Conservation (phyloP, 192 early-diverging fungal genomes). For the Chytriomyces sp. region DNA sequence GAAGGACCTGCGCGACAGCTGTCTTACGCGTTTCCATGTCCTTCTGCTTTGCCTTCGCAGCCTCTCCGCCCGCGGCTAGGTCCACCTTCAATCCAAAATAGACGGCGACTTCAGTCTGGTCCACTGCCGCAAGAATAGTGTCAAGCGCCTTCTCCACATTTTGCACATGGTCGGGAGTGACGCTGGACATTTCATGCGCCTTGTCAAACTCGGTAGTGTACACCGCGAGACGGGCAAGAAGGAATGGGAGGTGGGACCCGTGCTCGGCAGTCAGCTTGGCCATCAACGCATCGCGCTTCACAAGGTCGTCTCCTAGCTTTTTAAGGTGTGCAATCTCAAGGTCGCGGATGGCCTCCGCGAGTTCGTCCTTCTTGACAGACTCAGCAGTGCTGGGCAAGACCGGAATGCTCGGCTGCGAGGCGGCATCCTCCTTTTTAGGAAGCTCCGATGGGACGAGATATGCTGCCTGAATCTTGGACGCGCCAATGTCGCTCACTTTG, state of each 20-base stretch:
- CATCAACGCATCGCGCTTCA: slow-evolving; percentile 58
- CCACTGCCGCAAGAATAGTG: slow-evolving; percentile 56
- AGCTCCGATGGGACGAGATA: slow-evolving; percentile 54
- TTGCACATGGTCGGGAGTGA: slow-evolving; percentile 22
- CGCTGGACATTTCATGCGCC: slow-evolving; percentile 30
- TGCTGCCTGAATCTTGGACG: slow-evolving; percentile 29
- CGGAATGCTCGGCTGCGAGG: slow-evolving; percentile 11
- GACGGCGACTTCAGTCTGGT: slow-evolving; percentile 62
- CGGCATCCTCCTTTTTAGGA: slow-evolving; percentile 49
- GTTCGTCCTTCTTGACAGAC: slow-evolving; percentile 29
- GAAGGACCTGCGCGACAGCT: slow-evolving; percentile 64
- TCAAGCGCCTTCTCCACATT: slow-evolving; percentile 57
- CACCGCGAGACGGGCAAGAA: slow-evolving; percentile 57
- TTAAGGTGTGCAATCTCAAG: slow-evolving; percentile 78
- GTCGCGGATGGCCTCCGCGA: slow-evolving; percentile 73
- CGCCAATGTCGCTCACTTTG: slow-evolving; percentile 19
- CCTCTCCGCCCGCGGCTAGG: slow-evolving; percentile 45
- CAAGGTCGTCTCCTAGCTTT: slow-evolving; percentile 69
- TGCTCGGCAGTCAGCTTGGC: slow-evolving; percentile 66
- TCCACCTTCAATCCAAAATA: slow-evolving; percentile 67
- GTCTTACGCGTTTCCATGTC: slow-evolving; percentile 76
- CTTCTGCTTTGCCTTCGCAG: slow-evolving; percentile 61
- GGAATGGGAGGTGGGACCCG: slow-evolving; percentile 57
- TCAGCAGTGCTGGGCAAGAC: background rate
- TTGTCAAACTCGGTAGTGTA: slow-evolving; percentile 53